Conservation (phyloP, 176 grass and related monocot species). For the Elaeis guineensis region DNA sequence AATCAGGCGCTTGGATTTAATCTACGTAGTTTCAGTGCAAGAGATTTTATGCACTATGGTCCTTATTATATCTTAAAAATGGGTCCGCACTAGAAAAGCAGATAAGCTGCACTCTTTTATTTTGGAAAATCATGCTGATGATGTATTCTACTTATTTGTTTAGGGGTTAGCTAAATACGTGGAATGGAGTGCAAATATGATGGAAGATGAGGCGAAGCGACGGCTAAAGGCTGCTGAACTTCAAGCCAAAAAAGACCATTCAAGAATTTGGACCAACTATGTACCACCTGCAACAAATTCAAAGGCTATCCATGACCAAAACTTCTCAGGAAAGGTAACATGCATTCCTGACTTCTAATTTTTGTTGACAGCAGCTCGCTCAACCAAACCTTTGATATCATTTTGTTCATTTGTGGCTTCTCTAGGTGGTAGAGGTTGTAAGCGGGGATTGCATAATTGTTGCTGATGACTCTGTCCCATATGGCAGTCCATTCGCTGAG, state of each 20-base stretch:
- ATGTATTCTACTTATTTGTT: conserved; percentile 14
- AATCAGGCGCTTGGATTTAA: too few relatives aligned
- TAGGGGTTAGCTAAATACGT: conserved; percentile 97
- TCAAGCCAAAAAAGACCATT: conserved; percentile 78
- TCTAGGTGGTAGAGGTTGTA: conserved; percentile 89
- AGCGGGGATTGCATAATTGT: conserved; percentile 93
- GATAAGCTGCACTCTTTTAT: too few relatives aligned
- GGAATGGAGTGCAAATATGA: conserved; percentile 96
- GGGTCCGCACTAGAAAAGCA: too few relatives aligned
- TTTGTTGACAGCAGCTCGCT: not conserved
- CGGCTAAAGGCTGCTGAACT: conserved; percentile 79
- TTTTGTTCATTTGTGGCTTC: not conserved
- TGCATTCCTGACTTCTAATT: too few relatives aligned
- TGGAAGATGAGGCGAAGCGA: conserved; percentile 84
- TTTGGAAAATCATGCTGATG: not conserved
- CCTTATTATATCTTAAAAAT: too few relatives aligned
- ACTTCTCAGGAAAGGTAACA: conserved; percentile 81
- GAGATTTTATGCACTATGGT: too few relatives aligned
- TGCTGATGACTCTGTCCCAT: conserved; percentile 74
- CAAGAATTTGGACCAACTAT: conserved; percentile 80
- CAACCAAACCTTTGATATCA: not conserved
- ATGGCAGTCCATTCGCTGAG: conserved; percentile 72
- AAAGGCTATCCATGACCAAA: conserved; percentile 84
- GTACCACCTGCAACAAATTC: conserved; percentile 79
- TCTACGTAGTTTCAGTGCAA: too few relatives aligned